Conservation (phyloP, 176 grass and related monocot genomes). For the Oryza nivara region DNA sequence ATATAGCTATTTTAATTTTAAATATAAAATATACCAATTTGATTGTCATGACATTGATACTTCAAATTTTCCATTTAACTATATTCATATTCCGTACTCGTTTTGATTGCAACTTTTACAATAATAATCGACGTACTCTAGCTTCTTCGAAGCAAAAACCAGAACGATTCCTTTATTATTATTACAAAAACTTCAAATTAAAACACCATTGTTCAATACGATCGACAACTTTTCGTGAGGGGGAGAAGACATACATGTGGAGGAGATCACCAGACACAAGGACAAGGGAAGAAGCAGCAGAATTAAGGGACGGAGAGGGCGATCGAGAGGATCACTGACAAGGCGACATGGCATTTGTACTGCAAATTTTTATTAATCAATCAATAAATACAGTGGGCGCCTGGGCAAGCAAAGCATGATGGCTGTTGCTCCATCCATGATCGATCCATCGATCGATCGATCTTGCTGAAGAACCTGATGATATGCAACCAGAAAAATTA, state of each 20-base stretch:
- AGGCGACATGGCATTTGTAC: not conserved
- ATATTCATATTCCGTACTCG: too few relatives aligned
- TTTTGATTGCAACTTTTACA: too few relatives aligned
- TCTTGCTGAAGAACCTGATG: too few relatives aligned
- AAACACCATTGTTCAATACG: too few relatives aligned
- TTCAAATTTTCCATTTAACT: too few relatives aligned
- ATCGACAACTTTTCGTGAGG: not conserved
- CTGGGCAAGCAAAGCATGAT: constrained; percentile 17
- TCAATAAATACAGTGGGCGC: constrained; percentile 2
- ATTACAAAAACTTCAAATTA: too few relatives aligned
- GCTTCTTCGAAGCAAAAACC: too few relatives aligned
- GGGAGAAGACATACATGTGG: not conserved
- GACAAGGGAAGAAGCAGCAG: not conserved
- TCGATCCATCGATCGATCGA: not conserved
- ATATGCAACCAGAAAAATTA: constrained; percentile 30
- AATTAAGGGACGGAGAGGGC: not conserved
- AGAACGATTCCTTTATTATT: too few relatives aligned
- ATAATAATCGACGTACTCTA: too few relatives aligned
- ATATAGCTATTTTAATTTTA: too few relatives aligned
- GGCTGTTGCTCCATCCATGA: not conserved
- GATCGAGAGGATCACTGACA: not conserved
- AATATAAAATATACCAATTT: too few relatives aligned
- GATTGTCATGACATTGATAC: too few relatives aligned
- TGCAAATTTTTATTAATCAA: not conserved
- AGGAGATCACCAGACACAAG: not conserved